These are phyloP conservation scores for Plasmodium coatneyi DNA, from an alignment of 169 alveolate species.

Conservation along the genomic window DNA sequence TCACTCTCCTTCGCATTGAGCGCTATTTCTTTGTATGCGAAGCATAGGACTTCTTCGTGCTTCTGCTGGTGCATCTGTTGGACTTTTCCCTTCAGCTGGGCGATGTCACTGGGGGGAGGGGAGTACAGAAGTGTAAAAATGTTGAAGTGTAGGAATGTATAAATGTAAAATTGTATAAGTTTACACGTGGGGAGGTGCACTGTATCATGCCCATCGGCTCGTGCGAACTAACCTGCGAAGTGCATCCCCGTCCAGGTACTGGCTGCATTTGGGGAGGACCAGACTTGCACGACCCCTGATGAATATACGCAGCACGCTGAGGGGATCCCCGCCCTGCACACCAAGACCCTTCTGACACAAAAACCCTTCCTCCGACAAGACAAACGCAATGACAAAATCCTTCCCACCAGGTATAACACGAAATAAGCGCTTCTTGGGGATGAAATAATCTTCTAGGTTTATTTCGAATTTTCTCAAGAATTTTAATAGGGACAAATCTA, in stretches of 20 bases:
- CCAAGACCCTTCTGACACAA: neutral
- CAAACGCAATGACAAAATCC: conserved; percentile 18
- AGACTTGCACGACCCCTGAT: conserved; percentile 5
- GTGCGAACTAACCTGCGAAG: neutral
- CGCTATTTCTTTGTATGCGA: conserved; percentile 52
- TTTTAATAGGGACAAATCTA: conserved; percentile 25
- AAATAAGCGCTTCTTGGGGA: conserved; percentile 12
- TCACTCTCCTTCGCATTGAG: conserved; percentile 17
- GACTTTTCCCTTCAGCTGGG: conserved; percentile 8
- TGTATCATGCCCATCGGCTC: neutral
- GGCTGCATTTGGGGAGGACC: conserved; percentile 29
- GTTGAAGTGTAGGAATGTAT: too few relatives aligned
- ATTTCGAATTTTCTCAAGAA: conserved; percentile 7
- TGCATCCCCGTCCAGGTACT: conserved; percentile 23
- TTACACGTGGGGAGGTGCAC: neutral
- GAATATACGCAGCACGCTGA: conserved; percentile 21
- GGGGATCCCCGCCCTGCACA: neutral
- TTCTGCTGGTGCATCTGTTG: neutral
- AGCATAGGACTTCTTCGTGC: conserved; percentile 2
- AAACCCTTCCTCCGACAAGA: neutral
- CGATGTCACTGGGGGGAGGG: conserved; percentile 22
- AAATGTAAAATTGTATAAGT: too few relatives aligned
- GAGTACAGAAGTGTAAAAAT: neutral
- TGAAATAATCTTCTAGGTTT: conserved; percentile 32
- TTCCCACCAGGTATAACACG: neutral